A percentile compares a stretch with the other conserved stretches of the same genome.
Evolutionary conservation across 306 rosid genomes (phyloP).

Genomic region (Dicorynia guianensis): DNA sequence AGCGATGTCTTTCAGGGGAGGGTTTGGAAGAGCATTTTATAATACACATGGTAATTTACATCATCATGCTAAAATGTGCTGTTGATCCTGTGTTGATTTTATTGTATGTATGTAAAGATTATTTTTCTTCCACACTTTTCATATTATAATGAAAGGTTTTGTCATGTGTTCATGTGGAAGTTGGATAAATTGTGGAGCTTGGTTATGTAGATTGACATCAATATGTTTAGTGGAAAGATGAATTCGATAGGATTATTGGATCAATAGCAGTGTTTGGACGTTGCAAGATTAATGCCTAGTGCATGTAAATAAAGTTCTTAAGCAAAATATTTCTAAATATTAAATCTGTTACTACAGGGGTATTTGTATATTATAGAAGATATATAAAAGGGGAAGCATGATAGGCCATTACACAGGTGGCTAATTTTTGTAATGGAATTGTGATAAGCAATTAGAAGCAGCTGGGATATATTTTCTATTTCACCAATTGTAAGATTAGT

Average conservation of each 20-base stretch:
- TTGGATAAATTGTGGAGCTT: constrained; percentile 2
- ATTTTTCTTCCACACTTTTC: background rate
- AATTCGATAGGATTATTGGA: background rate
- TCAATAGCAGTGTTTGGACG: constrained; percentile 9
- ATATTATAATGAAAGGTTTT: constrained; percentile 19
- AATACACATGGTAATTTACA: constrained; percentile 72
- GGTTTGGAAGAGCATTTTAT: constrained; percentile 89
- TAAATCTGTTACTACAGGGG: too few species aligned
- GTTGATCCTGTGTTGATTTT: constrained; percentile 14
- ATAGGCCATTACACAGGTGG: too few species aligned
- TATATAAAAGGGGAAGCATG: too few species aligned
- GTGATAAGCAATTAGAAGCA: too few species aligned
- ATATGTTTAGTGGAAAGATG: constrained; percentile 6
- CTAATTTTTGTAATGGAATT: too few species aligned
- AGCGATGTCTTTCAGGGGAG: constrained; percentile 95
- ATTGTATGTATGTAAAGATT: constrained; percentile 25
- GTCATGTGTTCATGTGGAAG: constrained; percentile 11
- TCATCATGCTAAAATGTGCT: constrained; percentile 19
- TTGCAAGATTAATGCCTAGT: background rate
- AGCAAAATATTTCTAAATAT: too few species aligned
- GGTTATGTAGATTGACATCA: background rate
- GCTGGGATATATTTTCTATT: too few species aligned
- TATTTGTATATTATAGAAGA: too few species aligned
- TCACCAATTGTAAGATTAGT: too few species aligned
- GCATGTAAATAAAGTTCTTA: too few species aligned